Conservation (phyloP, 352 stramenopile genomes). For the Globisporangium heterothallicum region DNA sequence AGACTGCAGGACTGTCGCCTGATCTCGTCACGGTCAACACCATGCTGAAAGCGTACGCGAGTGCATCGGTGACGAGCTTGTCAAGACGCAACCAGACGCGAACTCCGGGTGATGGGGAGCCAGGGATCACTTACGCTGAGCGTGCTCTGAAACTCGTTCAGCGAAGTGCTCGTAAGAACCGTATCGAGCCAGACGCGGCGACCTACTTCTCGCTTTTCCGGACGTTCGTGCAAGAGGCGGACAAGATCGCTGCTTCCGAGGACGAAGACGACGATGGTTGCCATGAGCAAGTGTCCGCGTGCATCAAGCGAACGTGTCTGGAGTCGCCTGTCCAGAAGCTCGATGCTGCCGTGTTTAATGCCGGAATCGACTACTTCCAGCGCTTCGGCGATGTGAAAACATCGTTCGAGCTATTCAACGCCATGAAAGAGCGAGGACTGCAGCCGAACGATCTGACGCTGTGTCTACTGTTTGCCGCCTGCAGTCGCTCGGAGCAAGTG, state of each 20-base stretch:
- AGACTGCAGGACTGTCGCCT: slow-evolving; percentile 17
- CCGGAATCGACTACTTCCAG: slow-evolving; percentile 59
- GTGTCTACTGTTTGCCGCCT: slow-evolving; percentile 55
- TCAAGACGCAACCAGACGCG: not conserved
- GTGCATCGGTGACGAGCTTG: slow-evolving; percentile 2
- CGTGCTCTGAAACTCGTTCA: slow-evolving; percentile 23
- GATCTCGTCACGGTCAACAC: slow-evolving; percentile 51
- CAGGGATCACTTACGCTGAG: slow-evolving; percentile 24
- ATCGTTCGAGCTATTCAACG: slow-evolving; percentile 53
- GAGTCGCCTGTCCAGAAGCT: slow-evolving; percentile 28
- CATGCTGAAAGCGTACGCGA: slow-evolving; percentile 34
- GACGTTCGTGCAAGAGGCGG: slow-evolving; percentile 39
- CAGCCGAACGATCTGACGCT: slow-evolving; percentile 40
- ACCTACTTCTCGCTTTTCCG: slow-evolving; percentile 54
- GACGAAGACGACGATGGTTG: slow-evolving; percentile 20
- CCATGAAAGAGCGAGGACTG: slow-evolving; percentile 44
- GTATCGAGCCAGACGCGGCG: slow-evolving; percentile 19
- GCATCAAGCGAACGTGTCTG: slow-evolving; percentile 44
- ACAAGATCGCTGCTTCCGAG: slow-evolving; percentile 9
- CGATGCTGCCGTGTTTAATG: slow-evolving; percentile 54
- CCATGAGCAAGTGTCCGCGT: slow-evolving; percentile 10
- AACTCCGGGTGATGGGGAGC: too few relatives aligned
- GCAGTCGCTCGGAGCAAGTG: slow-evolving; percentile 32
- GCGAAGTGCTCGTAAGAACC: not conserved
- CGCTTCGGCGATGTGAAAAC: slow-evolving; percentile 36